Evolutionary conservation across 352 stramenopile species (phyloP).

Genomic region (Pythium monospermum): DNA sequence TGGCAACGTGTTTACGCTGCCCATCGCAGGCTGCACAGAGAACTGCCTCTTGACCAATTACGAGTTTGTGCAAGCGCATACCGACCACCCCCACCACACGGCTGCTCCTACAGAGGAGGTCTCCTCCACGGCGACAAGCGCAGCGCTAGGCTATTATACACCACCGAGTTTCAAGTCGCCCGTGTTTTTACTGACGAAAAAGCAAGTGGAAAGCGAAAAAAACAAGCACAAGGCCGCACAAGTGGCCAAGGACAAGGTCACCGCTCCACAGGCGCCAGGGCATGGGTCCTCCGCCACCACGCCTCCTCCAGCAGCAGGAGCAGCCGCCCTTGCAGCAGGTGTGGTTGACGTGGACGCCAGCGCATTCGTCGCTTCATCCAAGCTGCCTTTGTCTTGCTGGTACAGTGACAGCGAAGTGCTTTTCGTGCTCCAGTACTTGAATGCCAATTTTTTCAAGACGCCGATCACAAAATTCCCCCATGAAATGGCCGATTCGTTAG

Average conservation of each 20-base stretch:
- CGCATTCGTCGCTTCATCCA: conserved; percentile 15
- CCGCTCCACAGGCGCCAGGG: neutral
- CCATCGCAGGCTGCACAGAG: conserved; percentile 84
- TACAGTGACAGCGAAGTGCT: conserved; percentile 46
- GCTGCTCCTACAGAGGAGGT: neutral
- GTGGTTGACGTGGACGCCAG: conserved; percentile 46
- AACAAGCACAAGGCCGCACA: conserved; percentile 29
- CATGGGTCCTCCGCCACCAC: neutral
- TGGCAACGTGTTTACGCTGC: conserved; percentile 80
- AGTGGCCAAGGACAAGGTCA: conserved; percentile 10
- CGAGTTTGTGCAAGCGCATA: conserved; percentile 65
- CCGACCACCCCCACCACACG: conserved; percentile 4
- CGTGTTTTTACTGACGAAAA: conserved; percentile 47
- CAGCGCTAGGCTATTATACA: no score
- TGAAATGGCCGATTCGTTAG: conserved; percentile 69
- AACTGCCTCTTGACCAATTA: conserved; percentile 92
- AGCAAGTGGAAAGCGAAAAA: conserved; percentile 36
- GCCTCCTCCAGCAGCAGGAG: conserved; percentile 21
- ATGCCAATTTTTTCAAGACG: conserved; percentile 69
- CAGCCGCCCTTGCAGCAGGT: conserved; percentile 31
- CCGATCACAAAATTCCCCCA: conserved; percentile 67
- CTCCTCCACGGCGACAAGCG: neutral
- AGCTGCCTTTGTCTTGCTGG: no score
- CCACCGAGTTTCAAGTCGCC: conserved; percentile 48
- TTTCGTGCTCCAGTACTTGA: conserved; percentile 84